A percentile compares a stretch with the other conserved stretches of the same genome.
These are phyloP conservation scores for Termitomyces sp. DNA, from an alignment of 768 basidiomycete genomes.

Conservation along the genomic window DNA sequence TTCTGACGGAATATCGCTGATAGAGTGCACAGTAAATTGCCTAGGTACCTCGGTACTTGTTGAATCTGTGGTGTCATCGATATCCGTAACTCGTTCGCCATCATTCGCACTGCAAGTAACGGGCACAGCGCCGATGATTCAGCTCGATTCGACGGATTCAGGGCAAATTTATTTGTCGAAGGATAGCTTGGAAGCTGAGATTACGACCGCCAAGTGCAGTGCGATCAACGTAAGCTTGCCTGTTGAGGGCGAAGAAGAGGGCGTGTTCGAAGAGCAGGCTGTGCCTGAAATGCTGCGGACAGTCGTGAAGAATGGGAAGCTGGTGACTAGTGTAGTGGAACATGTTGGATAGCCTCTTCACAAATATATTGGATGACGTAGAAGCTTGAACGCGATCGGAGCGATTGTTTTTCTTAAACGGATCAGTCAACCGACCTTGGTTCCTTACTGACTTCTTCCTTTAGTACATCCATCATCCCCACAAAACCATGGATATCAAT, in stretches of 20 bases:
- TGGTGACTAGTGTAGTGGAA: conserved; percentile 88
- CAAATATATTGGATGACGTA: conserved; percentile 2
- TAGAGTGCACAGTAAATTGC: conserved; percentile 67
- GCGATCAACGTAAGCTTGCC: conserved; percentile 89
- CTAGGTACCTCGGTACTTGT: conserved; percentile 84
- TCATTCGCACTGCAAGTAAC: conserved; percentile 93
- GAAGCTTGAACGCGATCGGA: background rate
- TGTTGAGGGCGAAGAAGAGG: conserved; percentile 86
- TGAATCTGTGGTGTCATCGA: conserved; percentile 88
- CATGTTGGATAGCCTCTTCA: conserved; percentile 54
- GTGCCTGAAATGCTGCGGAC: conserved; percentile 97
- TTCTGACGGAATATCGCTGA: conserved; percentile 6
- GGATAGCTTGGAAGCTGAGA: conserved; percentile 72
- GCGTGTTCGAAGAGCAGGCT: conserved; percentile 84
- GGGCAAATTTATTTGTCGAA: conserved; percentile 94
- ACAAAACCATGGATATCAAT: conserved; percentile 59
- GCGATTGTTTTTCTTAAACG: conserved; percentile 1
- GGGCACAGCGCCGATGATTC: conserved; percentile 87
- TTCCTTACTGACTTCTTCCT: background rate
- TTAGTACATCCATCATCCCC: conserved; percentile 8
- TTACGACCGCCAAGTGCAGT: conserved; percentile 93
- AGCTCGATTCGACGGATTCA: conserved; percentile 92
- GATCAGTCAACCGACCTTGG: conserved; percentile 10
- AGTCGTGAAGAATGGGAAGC: conserved; percentile 73
- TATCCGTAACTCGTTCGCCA: conserved; percentile 87